Percentiles rank a stretch among this genome's conserved stretches.
Evolutionary conservation across 2,329 filamentous ascomycete genomes (phyloP).

Genomic region (Periconia macrospinosa): DNA sequence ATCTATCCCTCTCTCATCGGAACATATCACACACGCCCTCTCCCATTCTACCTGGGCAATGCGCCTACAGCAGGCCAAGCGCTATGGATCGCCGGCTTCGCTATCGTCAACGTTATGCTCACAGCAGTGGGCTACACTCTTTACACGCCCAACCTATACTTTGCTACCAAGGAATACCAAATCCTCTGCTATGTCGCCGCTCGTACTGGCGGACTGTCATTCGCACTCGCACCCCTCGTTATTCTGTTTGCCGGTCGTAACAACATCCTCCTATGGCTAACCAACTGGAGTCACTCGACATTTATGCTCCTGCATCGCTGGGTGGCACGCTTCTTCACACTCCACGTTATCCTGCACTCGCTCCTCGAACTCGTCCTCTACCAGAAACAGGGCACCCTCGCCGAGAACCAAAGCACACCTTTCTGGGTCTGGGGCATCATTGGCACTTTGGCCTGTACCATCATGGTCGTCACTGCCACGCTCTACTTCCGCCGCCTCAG

Average conservation of each 20-base stretch:
- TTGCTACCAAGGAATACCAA: constrained; percentile 18
- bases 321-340: constrained; percentile 16
- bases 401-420: constrained; percentile 10
- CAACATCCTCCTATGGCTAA: constrained; percentile 52
- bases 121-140: constrained; percentile 6
- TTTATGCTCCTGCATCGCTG: constrained; percentile 50
- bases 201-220: constrained; percentile 47
- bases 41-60: constrained; percentile 21
- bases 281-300: constrained; percentile 54
- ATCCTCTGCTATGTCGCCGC: constrained; percentile 42
- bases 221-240: constrained; percentile 47
- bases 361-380: constrained; percentile 16
- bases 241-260: constrained; percentile 53
- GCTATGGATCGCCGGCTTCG: constrained; percentile 43
- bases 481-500: constrained; percentile 24
- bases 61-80: constrained; percentile 48
- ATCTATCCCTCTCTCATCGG: constrained; percentile 10
- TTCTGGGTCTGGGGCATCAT: constrained; percentile 44
- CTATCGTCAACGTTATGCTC: constrained; percentile 15
- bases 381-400: constrained; percentile 11
- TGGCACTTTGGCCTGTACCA: constrained; percentile 27
- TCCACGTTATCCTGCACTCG: constrained; percentile 19
- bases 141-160: constrained; percentile 20
- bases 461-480: constrained; percentile 27
- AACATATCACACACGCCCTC: constrained; percentile 6